Evolutionary conservation across 2,329 filamentous ascomycete genomes (phyloP).

Genomic region (Lasiodiplodia sp.): DNA sequence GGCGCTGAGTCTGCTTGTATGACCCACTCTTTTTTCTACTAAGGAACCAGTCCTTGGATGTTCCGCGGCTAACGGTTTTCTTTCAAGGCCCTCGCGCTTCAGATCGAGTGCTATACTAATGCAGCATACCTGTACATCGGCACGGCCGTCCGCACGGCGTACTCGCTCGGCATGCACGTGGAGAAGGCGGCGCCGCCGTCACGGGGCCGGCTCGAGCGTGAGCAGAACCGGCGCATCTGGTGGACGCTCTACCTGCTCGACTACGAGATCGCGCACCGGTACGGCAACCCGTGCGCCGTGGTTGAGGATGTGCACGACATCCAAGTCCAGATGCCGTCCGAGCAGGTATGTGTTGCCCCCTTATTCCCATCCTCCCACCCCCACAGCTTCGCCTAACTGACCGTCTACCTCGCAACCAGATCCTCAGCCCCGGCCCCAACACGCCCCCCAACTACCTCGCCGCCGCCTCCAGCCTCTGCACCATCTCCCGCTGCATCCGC

Average conservation of each 20-base stretch:
- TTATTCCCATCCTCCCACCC: too few relatives aligned
- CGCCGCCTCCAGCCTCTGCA: constrained; percentile 41
- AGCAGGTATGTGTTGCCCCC: constrained; percentile 37
- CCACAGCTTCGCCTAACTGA: too few relatives aligned
- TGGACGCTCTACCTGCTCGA: constrained; percentile 47
- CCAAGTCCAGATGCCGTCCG: constrained; percentile 42
- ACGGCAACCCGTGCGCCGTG: constrained; percentile 44
- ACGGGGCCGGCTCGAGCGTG: constrained; percentile 39
- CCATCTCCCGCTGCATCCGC: constrained; percentile 45
- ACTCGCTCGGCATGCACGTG: constrained; percentile 45
- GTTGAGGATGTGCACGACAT: constrained; percentile 44
- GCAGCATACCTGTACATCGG: constrained; percentile 48
- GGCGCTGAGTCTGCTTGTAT: constrained; percentile 44
- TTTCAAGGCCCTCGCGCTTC: constrained; percentile 39
- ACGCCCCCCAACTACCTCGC: constrained; percentile 44
- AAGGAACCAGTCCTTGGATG: background rate
- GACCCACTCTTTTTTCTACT: background rate
- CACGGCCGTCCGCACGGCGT: constrained; percentile 46
- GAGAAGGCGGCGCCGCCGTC: constrained; percentile 41
- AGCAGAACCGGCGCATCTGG: constrained; percentile 47
- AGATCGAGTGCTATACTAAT: constrained; percentile 45
- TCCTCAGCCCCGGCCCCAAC: constrained; percentile 44
- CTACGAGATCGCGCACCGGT: constrained; percentile 45
- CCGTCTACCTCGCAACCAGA: too few relatives aligned
- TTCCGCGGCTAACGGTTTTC: background rate